phyloP scores from a whole-genome alignment of 331 rosid genomes.

The Spiraea crenata region DNA sequence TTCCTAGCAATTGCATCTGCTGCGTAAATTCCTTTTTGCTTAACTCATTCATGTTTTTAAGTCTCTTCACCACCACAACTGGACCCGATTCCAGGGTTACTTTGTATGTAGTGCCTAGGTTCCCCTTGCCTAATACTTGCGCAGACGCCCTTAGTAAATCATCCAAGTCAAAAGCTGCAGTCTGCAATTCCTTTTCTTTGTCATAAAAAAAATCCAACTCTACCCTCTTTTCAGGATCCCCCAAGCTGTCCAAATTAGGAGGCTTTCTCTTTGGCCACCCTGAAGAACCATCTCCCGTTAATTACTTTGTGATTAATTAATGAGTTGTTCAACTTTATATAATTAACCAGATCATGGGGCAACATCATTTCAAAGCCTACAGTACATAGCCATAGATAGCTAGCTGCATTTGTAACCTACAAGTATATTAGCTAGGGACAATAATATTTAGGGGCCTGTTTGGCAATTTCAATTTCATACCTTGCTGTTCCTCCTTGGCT shows the following conservation, averaged over 20 bases:
- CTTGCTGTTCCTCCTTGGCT: conserved; percentile 27
- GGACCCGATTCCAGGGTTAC: conserved; percentile 59
- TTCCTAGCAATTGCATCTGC: conserved; percentile 57
- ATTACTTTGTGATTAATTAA: not conserved
- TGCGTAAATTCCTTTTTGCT: conserved; percentile 55
- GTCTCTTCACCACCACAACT: conserved; percentile 50
- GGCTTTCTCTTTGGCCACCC: conserved; percentile 41
- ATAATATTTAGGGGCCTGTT: too few species aligned
- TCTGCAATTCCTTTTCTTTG: conserved; percentile 43
- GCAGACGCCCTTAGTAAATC: conserved; percentile 70
- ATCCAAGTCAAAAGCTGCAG: conserved; percentile 57
- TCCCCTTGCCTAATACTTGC: conserved; percentile 48
- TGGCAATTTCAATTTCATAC: conserved; percentile 22
- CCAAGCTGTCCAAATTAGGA: conserved; percentile 25
- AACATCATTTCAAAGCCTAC: too few species aligned
- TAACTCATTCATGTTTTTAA: conserved; percentile 44
- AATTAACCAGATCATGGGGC: too few species aligned
- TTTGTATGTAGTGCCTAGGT: conserved; percentile 55
- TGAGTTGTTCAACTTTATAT: too few species aligned
- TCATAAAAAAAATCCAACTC: conserved; percentile 42
- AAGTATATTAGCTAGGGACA: too few species aligned
- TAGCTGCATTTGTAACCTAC: too few species aligned
- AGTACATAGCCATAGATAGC: too few species aligned
- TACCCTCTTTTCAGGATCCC: conserved; percentile 37
- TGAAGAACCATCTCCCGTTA: not conserved